Evolutionary conservation across 2,329 filamentous ascomycete species (phyloP).

Genomic region (Sclerotinia minor): DNA sequence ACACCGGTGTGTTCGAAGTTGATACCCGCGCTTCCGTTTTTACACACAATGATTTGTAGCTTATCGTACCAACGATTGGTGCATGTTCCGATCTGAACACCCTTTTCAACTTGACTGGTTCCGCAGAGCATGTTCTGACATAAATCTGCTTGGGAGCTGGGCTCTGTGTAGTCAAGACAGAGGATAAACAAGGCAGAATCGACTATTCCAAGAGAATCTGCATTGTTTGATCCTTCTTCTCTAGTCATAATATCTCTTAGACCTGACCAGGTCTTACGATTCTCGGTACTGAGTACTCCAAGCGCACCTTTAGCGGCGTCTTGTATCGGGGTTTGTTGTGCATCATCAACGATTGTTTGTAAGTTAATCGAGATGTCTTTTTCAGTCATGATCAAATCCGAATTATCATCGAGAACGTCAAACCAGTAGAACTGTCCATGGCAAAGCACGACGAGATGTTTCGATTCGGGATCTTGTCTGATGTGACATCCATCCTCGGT

Average conservation of each 20-base stretch:
- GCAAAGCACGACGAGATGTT: constrained; percentile 89
- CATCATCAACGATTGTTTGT: constrained; percentile 89
- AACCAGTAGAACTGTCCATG: constrained; percentile 99
- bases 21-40: constrained; percentile 97
- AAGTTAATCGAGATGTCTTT: constrained; percentile 90
- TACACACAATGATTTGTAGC: constrained; percentile 97
- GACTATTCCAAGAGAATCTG: constrained; percentile 92
- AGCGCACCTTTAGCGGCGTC: constrained; percentile 94
- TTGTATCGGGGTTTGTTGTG: constrained; percentile 83
- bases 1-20: constrained; percentile 99
- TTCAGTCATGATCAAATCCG: constrained; percentile 95
- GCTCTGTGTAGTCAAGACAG: constrained; percentile 90
- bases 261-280: constrained; percentile 93
- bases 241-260: constrained; percentile 83
- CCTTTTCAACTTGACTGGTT: constrained; percentile 85
- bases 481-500: constrained; percentile 95
- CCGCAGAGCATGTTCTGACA: constrained; percentile 99
- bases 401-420: constrained; percentile 91
- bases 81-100: constrained; percentile 94
- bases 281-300: constrained; percentile 93
- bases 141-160: constrained; percentile 75
- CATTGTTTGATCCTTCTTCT: constrained; percentile 88
- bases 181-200: constrained; percentile 92
- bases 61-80: constrained; percentile 99
- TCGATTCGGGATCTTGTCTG: constrained; percentile 88